Base-by-base conservation (phyloP, 495 filamentous ascomycete species). In the Venustampulla echinocandica region DNA sequence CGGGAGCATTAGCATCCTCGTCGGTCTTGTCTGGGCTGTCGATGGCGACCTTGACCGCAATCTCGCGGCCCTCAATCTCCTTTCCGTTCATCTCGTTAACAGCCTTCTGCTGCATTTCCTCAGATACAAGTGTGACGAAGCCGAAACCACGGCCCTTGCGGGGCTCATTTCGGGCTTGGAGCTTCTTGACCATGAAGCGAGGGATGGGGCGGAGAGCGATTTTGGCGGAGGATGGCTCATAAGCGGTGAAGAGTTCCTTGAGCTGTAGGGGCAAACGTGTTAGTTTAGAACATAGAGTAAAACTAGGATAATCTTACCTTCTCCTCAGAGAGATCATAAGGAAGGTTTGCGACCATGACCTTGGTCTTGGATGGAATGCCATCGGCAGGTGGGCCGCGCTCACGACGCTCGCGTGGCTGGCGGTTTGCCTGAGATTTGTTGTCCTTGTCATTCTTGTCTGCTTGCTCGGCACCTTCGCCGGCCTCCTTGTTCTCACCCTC, bases 171-270 rank as follows among this genome's bases (percentile, higher is more conserved):
- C 92, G 90, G 54, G 87, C 87, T 70, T 93, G 90, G 44, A 98
- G 87, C 76, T 97, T 98, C 80, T 93, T 93, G 70, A 98, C 90
- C 92, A 98, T 98, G 79, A 95, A 98, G 54, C 89, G 90, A 42
- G 93, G 93, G 58, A 98, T 98, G 30, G 92, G 92, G 37, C 92
- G 90, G 53, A 98, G 85, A 51, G 92, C 92, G 61, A 98, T 95
- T 77, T 97, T 98, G 64, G 92, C 92, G 33, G 86, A 90, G 45
- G 84, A 77, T 11, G 92, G 93, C 58, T 84, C 69, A 73, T 96
- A 98, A 42, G 76, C 86, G 47, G 69, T 68, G 70, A 98, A 98
- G 62, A 97, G 82, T 59, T 97, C 89, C 76, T 95, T 87, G 60
- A 98, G 89, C 92, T 97, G 54, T 49, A 50, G 36, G 11, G 34